Evolutionary conservation across 306 rosid genomes (phyloP).

Genomic region (Cicer yamashitae): DNA sequence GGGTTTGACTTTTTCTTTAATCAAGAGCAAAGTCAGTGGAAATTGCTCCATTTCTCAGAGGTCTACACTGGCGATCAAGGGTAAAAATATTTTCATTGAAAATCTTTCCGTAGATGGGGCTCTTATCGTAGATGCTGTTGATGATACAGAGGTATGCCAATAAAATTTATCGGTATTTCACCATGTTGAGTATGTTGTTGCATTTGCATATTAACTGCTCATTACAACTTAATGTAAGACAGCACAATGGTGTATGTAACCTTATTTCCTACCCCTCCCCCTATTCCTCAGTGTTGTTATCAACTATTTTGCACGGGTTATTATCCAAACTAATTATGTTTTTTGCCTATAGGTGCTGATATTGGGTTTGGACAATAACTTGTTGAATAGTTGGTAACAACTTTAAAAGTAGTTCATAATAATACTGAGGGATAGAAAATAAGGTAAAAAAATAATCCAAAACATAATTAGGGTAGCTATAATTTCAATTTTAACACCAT

Average conservation of each 20-base stretch:
- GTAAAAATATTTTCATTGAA: constrained; percentile 62
- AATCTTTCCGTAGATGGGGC: constrained; percentile 87
- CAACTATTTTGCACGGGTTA: constrained; percentile 1
- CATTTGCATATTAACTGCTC: constrained; percentile 32
- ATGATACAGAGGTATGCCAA: constrained; percentile 72
- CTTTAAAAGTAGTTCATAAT: not conserved
- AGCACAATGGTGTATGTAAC: not conserved
- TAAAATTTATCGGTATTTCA: constrained; percentile 17
- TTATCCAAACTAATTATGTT: constrained; percentile 13
- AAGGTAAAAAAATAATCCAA: no score
- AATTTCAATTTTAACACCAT: no score
- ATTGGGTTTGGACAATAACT: constrained; percentile 8
- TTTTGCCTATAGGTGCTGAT: not conserved
- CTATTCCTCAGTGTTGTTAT: not conserved
- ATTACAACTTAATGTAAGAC: constrained; percentile 3
- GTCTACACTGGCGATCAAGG: constrained; percentile 82
- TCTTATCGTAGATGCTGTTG: constrained; percentile 66
- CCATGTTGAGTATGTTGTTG: constrained; percentile 28
- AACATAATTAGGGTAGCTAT: no score
- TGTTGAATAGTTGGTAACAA: not conserved
- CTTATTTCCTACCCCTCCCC: not conserved
- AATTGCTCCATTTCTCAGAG: constrained; percentile 74
- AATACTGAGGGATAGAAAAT: not conserved
- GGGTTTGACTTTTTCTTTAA: constrained; percentile 70
- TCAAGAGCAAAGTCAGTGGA: constrained; percentile 77